Base-by-base conservation (phyloP, 306 rosid species). In the Cercis canadensis region DNA sequence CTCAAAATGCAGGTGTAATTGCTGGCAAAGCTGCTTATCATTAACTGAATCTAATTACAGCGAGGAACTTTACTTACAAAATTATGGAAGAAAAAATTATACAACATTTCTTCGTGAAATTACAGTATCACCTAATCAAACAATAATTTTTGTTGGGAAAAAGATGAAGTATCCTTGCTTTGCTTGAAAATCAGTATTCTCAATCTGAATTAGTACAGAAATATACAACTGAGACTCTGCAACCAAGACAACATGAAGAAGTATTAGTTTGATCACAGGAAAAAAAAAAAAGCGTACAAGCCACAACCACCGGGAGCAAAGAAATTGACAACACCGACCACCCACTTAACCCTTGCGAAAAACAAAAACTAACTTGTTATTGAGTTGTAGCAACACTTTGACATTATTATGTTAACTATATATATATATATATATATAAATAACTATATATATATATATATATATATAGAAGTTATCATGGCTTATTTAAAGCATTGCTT, bases 151-250 rank as follows among this genome's bases (percentile, higher is more conserved):
- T 62, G 71, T 61, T 50, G 76, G 80, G 75, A 75, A 67, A 80
- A 77, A 57, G 82, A 67, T 32, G 57, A 64, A 72, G 83, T 73
- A 78, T 68, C 82, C 87, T 82, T 72, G 78, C 75, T 72, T 75
- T 70, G 90, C 65, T 43, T 62, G 86, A 81, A 83, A 84, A 83
- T 84, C 83, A 43, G 82, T 78, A 74, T 79, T 68, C 88, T 75
- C 44, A 83, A 78, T 72, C 83, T 52, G 73, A 80, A 63, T 65
- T 79, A 79, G 70, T 83, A 70, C 76, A 80, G 74, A 80, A 75
- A 86, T 85, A 79, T 88, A 84, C 85, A 73, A 69, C 74, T 74
- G 66, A 17, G 78, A 65, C 73, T 75, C 97, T 90, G 97, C 90
- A 88, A 75, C 72, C 81, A 75, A 78, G 58, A 24, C 62, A 21